Base-by-base conservation (phyloP, 2,329 filamentous ascomycete genomes). In the Cadophora sp. region DNA sequence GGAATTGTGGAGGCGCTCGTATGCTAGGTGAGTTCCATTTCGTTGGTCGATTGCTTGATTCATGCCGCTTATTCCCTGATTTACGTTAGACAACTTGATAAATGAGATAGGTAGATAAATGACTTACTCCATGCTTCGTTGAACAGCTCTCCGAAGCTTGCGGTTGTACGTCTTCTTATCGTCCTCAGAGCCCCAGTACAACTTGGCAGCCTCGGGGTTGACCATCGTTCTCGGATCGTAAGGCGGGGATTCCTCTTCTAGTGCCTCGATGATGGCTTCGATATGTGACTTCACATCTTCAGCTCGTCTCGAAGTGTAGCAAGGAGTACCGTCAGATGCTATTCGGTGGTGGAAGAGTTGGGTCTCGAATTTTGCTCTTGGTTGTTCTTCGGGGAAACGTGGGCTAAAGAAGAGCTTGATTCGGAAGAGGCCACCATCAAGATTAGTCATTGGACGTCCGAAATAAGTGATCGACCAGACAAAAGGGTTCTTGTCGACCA, bases 211-310 rank as follows among this genome's bases (percentile, higher is more conserved):
- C 75, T 97, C 94, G 0, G 90, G 91, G 72, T 97, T 91, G 46
- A 98, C 93, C 37, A 93, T 87, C 12, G 92, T 94, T 56, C 95
- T 87, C 0, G 96, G 96, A 77, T 99, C 96, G 76, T 97, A 98
- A 0, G 92, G 90, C 0, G 94, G 93, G 1, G 89, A 86, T 69
- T 97, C 93, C 66, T 98, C 94, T 76, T 97, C 94, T n/a, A 98
- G 83, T 0, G 91, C 86, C 7, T 87, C 85, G 70, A 97, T 88
- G 66, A 98, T 91, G 4, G 91, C 92, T 65, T 97, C 91, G 53
- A 99, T 90, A 73, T 98, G 95, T 3, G 90, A 89, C 69, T 87
- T 88, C 74, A 95, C 88, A 74, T 97, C 94, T 69, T 97, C 94
- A 5, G 84, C 81, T 59, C 87, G 88, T 67, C 86, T 86, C 0